These are phyloP conservation scores for Fusarium pseudocircinatum DNA, from an alignment of 2,329 filamentous ascomycete species.

Conservation along the genomic window DNA sequence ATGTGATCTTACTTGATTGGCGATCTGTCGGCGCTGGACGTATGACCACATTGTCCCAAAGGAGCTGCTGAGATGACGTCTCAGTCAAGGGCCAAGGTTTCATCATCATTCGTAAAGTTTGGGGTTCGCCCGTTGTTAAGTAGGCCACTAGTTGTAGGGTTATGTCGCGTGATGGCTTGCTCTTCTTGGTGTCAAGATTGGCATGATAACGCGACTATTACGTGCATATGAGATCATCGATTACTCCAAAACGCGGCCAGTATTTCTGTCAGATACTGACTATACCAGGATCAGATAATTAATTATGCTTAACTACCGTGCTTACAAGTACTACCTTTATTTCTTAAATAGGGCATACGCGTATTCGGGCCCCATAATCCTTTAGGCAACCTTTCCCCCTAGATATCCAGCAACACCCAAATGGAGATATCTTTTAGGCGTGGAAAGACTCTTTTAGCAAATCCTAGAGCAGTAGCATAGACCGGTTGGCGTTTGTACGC, in stretches of 20 bases:
- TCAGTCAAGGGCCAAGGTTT: neutral
- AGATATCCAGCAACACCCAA: neutral
- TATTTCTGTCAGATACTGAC: neutral
- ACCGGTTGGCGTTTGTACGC: neutral
- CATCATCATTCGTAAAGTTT: neutral
- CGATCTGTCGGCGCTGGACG: neutral
- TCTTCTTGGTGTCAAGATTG: neutral
- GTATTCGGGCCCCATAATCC: accelerated
- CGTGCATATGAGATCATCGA: neutral
- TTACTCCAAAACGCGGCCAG: neutral
- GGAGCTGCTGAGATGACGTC: neutral
- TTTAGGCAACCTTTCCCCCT: neutral
- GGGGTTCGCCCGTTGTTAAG: neutral
- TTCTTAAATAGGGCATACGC: neutral
- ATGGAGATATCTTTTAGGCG: neutral
- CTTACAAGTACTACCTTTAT: accelerated
- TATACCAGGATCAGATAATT: neutral
- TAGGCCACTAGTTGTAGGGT: too few species aligned
- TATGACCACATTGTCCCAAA: neutral
- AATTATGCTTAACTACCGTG: accelerated
- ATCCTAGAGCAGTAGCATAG: neutral
- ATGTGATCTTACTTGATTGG: neutral
- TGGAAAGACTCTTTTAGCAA: too few species aligned
- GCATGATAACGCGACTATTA: neutral
- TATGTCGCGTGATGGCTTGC: neutral